A percentile compares a stretch with the other conserved stretches of the same genome.
phyloP scores from a whole-genome alignment of 108 stramenopile species.

The Cyclostephanos invisitatus region DNA sequence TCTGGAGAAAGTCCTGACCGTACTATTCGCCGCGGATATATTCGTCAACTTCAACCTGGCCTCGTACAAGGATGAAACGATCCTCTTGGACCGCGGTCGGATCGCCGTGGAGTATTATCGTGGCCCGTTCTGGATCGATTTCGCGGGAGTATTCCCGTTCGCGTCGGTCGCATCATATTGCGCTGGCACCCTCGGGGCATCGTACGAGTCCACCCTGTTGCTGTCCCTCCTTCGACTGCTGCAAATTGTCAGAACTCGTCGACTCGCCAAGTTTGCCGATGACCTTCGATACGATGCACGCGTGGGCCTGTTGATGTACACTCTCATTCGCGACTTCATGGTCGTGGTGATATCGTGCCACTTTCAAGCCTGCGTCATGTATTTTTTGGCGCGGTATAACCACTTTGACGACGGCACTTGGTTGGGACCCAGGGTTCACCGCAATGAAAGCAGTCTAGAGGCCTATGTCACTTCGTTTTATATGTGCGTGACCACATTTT shows the following conservation, averaged over 20 bases:
- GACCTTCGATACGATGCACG: constrained; percentile 44
- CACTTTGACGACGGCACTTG: constrained; percentile 52
- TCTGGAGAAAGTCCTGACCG: constrained; percentile 44
- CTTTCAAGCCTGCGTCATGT: constrained; percentile 50
- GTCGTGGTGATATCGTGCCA: constrained; percentile 40
- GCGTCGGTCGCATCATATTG: constrained; percentile 4
- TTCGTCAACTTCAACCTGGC: constrained; percentile 60
- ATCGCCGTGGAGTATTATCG: constrained; percentile 53
- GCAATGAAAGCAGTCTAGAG: constrained; percentile 39
- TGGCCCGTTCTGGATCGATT: constrained; percentile 40
- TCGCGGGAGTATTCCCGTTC: constrained; percentile 42
- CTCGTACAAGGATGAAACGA: constrained; percentile 42
- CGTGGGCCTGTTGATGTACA: constrained; percentile 45
- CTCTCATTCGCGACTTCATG: constrained; percentile 49
- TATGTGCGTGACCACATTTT: constrained; percentile 56
- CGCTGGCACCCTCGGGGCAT: constrained; percentile 12
- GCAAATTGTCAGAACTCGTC: constrained; percentile 38
- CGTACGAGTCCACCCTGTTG: constrained; percentile 19
- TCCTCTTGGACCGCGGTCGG: constrained; percentile 30
- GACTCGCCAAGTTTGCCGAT: constrained; percentile 43
- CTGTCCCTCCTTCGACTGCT: constrained; percentile 41
- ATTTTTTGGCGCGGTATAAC: constrained; percentile 46
- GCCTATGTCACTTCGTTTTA: constrained; percentile 55
- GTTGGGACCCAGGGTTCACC: constrained; percentile 39
- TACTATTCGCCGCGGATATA: constrained; percentile 59